These are phyloP conservation scores for Castanospermum australe DNA, from an alignment of 306 rosid genomes.

Conservation along the genomic window DNA sequence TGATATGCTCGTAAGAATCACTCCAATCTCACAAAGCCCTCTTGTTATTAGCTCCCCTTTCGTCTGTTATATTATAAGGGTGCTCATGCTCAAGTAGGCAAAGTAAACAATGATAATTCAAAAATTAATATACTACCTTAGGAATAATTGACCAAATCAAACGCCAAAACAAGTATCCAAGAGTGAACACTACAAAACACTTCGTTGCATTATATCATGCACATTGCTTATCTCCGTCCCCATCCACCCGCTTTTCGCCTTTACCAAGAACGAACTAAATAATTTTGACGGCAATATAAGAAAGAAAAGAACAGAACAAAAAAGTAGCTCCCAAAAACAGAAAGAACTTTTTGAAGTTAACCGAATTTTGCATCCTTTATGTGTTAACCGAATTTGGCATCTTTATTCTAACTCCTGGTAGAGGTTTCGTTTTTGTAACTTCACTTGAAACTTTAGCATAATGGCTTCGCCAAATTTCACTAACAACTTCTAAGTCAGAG, in stretches of 20 bases:
- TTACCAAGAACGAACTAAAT: not conserved
- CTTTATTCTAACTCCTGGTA: not conserved
- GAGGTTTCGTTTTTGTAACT: not conserved
- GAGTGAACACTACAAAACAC: not conserved
- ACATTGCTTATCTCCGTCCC: not conserved
- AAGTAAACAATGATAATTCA: not conserved
- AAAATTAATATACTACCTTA: not conserved
- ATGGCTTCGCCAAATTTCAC: not conserved
- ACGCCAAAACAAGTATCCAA: not conserved
- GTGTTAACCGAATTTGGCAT: not conserved
- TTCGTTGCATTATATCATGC: not conserved
- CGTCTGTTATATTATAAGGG: not conserved
- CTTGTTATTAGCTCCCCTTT: conserved; percentile 21
- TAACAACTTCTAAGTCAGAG: not conserved
- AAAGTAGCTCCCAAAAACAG: too few species aligned
- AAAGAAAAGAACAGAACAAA: too few species aligned
- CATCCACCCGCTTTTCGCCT: not conserved
- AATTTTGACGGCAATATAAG: too few species aligned
- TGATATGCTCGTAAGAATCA: not conserved
- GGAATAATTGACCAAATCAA: not conserved
- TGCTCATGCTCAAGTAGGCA: not conserved
- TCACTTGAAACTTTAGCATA: not conserved
- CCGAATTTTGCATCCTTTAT: not conserved
- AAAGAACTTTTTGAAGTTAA: not conserved
- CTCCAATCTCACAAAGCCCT: not conserved